A percentile compares a stretch with the other conserved stretches of the same genome.
Conservation (phyloP, 2,329 filamentous ascomycete genomes). For the Hymenoscyphus fraxineus region DNA sequence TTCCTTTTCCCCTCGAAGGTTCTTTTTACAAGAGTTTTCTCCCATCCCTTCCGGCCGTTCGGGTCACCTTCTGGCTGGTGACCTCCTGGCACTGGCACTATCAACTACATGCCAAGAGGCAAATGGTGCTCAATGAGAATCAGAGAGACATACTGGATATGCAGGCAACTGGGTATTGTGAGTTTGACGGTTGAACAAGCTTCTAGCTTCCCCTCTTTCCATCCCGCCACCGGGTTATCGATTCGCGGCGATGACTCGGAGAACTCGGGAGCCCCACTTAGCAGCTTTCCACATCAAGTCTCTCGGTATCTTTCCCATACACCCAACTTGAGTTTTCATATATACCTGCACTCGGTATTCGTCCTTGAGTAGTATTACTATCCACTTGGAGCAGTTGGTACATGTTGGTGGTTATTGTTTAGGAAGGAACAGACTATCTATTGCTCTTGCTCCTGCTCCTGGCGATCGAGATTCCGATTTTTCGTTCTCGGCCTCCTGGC, state of each 20-base stretch:
- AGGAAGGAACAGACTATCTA: neutral
- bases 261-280: conserved; percentile 5
- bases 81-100: neutral
- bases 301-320: conserved; percentile 11
- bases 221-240: neutral
- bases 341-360: neutral
- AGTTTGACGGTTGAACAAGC: neutral
- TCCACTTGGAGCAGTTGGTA: neutral
- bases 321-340: neutral
- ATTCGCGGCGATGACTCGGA: conserved; percentile 10
- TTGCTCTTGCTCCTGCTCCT: neutral
- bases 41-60: neutral
- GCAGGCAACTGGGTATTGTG: neutral
- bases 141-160: neutral
- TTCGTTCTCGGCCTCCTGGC: neutral
- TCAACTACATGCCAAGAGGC: neutral
- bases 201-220: neutral
- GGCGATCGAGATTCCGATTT: neutral
- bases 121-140: neutral
- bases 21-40: neutral
- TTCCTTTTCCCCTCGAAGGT: too few species aligned
- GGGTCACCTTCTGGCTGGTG: neutral
- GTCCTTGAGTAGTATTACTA: neutral
- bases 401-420: neutral
- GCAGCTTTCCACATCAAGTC: conserved; percentile 4